A percentile compares a stretch with the other conserved stretches of the same genome.
These are phyloP conservation scores for Dactylellina drechsleri DNA, from an alignment of 2,329 filamentous ascomycete species.

Conservation along the genomic window DNA sequence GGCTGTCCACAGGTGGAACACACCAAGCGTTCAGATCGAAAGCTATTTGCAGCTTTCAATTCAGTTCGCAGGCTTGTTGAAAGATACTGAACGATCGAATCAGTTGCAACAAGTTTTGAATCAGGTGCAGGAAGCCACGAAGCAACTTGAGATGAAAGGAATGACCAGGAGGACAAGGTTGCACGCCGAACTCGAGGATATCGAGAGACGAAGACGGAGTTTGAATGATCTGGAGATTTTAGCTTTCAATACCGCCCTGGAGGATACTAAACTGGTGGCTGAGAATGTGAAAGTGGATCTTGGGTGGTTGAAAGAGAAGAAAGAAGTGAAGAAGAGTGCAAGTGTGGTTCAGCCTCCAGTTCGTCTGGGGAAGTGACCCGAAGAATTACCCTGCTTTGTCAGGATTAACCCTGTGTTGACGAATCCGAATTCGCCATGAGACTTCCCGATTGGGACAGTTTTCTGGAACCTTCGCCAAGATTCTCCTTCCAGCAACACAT, in stretches of 20 bases:
- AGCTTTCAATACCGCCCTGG: neutral
- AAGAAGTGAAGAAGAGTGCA: neutral
- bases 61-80: conserved; percentile 2
- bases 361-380: too few relatives aligned
- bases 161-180: neutral
- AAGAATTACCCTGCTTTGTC: too few relatives aligned
- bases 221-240: neutral
- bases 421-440: neutral
- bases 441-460: conserved; percentile 17
- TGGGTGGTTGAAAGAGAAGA: neutral
- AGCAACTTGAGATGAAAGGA: neutral
- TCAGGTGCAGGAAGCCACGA: neutral
- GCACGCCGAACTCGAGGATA: conserved; percentile 5
- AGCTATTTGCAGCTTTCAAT: neutral
- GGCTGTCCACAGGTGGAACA: conserved; percentile 24
- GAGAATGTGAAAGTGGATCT: neutral
- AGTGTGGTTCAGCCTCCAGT: too few relatives aligned
- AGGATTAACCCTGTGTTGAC: too few relatives aligned
- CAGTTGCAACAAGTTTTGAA: neutral
- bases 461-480: conserved; percentile 45
- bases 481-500: conserved; percentile 47
- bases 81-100: neutral
- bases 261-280: neutral
- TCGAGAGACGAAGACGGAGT: neutral
- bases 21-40: neutral